Evolutionary conservation across 2,329 filamentous ascomycete genomes (phyloP).

Genomic region (Hirsutella minnesotensis): DNA sequence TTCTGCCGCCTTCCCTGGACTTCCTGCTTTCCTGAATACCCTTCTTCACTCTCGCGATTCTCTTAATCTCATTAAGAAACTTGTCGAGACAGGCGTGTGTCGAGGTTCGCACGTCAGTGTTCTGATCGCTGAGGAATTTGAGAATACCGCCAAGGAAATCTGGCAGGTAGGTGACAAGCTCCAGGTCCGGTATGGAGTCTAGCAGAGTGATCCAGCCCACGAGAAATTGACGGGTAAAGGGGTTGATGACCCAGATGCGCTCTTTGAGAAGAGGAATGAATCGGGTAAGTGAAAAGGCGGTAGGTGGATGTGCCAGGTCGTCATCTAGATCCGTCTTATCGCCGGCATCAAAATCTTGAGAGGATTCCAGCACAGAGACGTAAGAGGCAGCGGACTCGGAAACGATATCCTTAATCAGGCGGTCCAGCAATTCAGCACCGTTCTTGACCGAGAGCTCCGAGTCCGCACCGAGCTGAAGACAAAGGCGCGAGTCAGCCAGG

Average conservation of each 20-base stretch:
- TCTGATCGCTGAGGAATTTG: constrained; percentile 84
- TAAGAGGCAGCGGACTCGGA: constrained; percentile 92
- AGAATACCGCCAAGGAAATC: constrained; percentile 84
- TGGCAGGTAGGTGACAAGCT: constrained; percentile 84
- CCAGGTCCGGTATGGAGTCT: constrained; percentile 92
- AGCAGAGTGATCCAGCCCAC: constrained; percentile 93
- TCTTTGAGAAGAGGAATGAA: constrained; percentile 94
- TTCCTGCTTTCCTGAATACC: constrained; percentile 80
- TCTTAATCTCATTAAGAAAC: constrained; percentile 87
- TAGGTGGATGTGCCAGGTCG: constrained; percentile 46
- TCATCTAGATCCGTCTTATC: constrained; percentile 34
- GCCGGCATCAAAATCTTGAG: constrained; percentile 30
- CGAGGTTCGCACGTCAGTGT: constrained; percentile 86
- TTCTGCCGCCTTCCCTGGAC: constrained; percentile 52
- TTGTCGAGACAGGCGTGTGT: constrained; percentile 82
- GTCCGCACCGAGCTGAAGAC: constrained; percentile 72
- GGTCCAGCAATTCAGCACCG: constrained; percentile 86
- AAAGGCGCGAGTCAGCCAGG: constrained; percentile 1
- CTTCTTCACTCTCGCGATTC: constrained; percentile 85
- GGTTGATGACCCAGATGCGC: constrained; percentile 85
- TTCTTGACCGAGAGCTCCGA: constrained; percentile 97
- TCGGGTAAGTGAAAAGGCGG: constrained; percentile 78
- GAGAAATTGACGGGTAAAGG: constrained; percentile 87
- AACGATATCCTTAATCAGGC: constrained; percentile 91
- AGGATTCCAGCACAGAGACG: constrained; percentile 69